Evolutionary conservation across 75 land plant genomes (phyloP).

Genomic region (Selaginella moellendorffii): DNA sequence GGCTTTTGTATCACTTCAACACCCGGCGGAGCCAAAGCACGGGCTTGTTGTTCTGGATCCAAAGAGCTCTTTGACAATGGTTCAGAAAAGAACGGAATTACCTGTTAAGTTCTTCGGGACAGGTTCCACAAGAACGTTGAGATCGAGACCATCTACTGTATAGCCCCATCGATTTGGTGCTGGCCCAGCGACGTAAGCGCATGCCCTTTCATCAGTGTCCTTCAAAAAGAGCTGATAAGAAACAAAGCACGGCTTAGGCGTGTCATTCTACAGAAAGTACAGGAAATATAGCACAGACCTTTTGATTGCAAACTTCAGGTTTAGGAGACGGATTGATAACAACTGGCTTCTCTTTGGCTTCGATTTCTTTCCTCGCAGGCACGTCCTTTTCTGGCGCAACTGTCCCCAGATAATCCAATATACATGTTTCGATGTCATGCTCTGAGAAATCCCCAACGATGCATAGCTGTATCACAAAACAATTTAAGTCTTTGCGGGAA

Average conservation of each 20-base stretch:
- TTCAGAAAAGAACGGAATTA: too few relatives aligned
- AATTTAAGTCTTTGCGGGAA: too few relatives aligned
- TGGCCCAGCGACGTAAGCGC: constrained; percentile 97
- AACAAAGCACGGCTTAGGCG: too few relatives aligned
- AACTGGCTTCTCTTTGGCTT: constrained; percentile 22
- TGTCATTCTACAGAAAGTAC: too few relatives aligned
- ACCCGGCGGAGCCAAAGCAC: constrained; percentile 15
- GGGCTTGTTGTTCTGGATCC: constrained; percentile 35
- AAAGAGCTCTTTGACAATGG: too few relatives aligned
- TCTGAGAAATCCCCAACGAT: constrained; percentile 94
- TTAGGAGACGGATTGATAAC: constrained; percentile 38
- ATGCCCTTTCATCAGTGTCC: constrained; percentile 99
- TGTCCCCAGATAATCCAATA: constrained; percentile 89
- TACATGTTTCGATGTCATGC: constrained; percentile 79
- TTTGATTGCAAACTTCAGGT: constrained; percentile 65
- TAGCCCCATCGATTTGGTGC: constrained; percentile 98
- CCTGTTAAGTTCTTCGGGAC: constrained; percentile 26
- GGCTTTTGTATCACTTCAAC: constrained; percentile 23
- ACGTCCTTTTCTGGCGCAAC: constrained; percentile 29
- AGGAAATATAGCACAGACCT: constrained; percentile 31
- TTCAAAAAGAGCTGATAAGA: constrained; percentile 65
- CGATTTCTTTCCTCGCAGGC: constrained; percentile 7
- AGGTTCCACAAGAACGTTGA: constrained; percentile 28
- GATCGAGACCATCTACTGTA: constrained; percentile 62
- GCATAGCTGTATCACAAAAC: constrained; percentile 55